These are phyloP conservation scores for Chalciporus sp. DNA, from an alignment of 1,284 basidiomycete genomes.

Conservation along the genomic window DNA sequence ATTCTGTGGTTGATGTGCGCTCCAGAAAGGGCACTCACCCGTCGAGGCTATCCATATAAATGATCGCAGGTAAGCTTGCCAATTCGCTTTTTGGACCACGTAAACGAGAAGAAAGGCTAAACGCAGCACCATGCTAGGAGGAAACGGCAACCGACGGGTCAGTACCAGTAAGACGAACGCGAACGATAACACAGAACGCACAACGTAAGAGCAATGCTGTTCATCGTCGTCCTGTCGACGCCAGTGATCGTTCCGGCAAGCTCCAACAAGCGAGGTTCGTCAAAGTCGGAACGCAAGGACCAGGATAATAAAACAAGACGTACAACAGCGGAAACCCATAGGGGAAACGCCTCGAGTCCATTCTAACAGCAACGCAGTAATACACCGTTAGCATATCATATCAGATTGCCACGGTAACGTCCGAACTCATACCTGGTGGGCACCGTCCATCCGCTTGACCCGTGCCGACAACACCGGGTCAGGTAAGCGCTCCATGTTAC, in stretches of 20 bases:
- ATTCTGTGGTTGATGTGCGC: neutral
- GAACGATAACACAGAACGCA: neutral
- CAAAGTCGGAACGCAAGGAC: neutral
- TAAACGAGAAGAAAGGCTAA: slow-evolving; percentile 1
- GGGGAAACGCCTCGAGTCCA: slow-evolving; percentile 38
- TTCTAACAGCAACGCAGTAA: slow-evolving; percentile 28
- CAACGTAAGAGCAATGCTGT: slow-evolving; percentile 1
- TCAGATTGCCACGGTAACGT: neutral
- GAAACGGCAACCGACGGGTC: no score
- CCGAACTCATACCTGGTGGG: slow-evolving; percentile 33
- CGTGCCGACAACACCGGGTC: slow-evolving; percentile 33
- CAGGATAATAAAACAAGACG: slow-evolving; percentile 3
- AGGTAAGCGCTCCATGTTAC: slow-evolving; percentile 24
- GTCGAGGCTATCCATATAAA: neutral
- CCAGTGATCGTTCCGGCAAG: slow-evolving; percentile 1
- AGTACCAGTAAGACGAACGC: neutral
- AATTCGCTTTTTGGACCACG: neutral
- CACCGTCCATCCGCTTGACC: slow-evolving; percentile 40
- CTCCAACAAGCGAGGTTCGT: neutral
- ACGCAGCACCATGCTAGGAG: slow-evolving; percentile 2
- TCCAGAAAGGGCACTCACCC: neutral
- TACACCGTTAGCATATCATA: neutral
- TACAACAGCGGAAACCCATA: slow-evolving; percentile 41
- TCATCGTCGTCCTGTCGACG: slow-evolving; percentile 1
- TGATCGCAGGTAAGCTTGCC: neutral